Conservation (phyloP, 2,329 filamentous ascomycete genomes). For the Xylaria sp. region DNA sequence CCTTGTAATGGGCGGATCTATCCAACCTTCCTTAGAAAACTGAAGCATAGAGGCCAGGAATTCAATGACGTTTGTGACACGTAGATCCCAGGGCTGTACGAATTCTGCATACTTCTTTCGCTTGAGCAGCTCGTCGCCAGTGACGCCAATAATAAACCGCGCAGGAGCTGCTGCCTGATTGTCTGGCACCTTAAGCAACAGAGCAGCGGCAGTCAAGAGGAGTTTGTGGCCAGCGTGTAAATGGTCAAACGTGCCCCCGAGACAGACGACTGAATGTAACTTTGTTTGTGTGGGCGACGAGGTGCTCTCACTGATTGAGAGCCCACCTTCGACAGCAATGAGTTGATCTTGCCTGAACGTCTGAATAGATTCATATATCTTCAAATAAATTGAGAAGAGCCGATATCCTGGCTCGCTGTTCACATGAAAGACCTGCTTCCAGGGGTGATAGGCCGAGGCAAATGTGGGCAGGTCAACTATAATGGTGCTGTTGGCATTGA, state of each 20-base stretch:
- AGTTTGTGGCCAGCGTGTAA: conserved; percentile 95
- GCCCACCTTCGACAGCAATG: conserved; percentile 63
- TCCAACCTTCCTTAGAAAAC: conserved; percentile 57
- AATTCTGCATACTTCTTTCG: conserved; percentile 89
- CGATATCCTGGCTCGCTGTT: conserved; percentile 72
- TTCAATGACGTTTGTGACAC: conserved; percentile 74
- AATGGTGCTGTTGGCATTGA: conserved; percentile 58
- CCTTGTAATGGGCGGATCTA: conserved; percentile 53
- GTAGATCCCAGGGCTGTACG: conserved; percentile 81
- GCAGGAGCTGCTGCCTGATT: conserved; percentile 56
- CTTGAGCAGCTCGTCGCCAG: conserved; percentile 83
- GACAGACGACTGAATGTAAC: conserved; percentile 72
- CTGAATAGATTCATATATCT: conserved; percentile 59
- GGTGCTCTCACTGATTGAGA: conserved; percentile 56
- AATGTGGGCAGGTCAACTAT: conserved; percentile 64
- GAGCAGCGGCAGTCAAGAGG: conserved; percentile 86
- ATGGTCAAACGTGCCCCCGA: conserved; percentile 97
- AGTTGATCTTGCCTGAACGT: conserved; percentile 62
- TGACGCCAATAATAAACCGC: conserved; percentile 84
- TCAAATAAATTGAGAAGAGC: conserved; percentile 63
- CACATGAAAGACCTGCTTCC: conserved; percentile 73
- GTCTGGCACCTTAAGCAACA: conserved; percentile 70
- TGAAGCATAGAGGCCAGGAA: conserved; percentile 76
- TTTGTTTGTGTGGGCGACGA: conserved; percentile 41
- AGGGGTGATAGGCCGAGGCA: conserved; percentile 65